phyloP scores from a whole-genome alignment of 202 grass and related monocot genomes.

The Setaria viridis region DNA sequence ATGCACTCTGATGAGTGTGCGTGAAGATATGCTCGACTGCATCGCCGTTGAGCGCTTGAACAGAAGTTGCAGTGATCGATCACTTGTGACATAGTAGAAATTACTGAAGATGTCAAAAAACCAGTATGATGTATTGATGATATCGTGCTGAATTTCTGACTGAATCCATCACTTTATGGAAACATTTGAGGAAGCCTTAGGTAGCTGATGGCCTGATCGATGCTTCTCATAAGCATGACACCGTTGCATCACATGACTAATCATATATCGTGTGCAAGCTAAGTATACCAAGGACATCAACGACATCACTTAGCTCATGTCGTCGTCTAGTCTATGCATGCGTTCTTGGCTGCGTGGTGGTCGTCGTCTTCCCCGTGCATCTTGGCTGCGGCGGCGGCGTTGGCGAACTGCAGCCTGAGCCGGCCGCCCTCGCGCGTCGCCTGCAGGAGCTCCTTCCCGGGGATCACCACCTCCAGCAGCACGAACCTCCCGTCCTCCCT shows the following conservation, averaged over 20 bases:
- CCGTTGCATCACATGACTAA: not conserved
- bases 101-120: not conserved
- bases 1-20: not conserved
- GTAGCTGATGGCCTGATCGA: not conserved
- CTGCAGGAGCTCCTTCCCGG: conserved; percentile 74
- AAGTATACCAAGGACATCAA: not conserved
- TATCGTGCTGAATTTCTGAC: not conserved
- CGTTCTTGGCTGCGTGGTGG: not conserved
- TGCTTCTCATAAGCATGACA: conserved; percentile 4
- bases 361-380: conserved; percentile 1
- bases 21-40: not conserved
- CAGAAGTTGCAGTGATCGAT: no score
- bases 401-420: conserved; percentile 74
- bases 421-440: conserved; percentile 76
- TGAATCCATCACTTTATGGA: not conserved
- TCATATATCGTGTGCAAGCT: not conserved
- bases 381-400: conserved; percentile 13
- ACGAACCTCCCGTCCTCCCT: conserved; percentile 76
- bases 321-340: not conserved
- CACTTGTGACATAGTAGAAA: not conserved
- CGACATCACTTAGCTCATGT: not conserved
- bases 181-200: not conserved
- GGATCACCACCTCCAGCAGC: conserved; percentile 77
- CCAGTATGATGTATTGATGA: not conserved
- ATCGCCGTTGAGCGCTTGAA: not conserved